phyloP scores from a whole-genome alignment of 352 stramenopile species.

The Pythium myriotylum region DNA sequence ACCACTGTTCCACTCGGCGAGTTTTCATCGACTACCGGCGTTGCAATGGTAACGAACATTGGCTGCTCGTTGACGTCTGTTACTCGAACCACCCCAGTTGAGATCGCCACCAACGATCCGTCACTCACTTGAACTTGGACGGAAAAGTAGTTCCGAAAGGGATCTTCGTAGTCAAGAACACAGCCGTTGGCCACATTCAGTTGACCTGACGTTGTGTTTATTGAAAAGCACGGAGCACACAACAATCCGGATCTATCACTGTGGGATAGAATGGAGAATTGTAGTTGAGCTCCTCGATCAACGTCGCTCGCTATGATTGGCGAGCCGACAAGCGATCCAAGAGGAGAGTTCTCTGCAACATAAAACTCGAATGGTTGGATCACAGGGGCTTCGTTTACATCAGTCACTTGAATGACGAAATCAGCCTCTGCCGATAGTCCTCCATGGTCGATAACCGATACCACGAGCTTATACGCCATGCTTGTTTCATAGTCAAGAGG shows the following conservation, averaged over 20 bases:
- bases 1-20: slow-evolving; percentile 23
- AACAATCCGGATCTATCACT: slow-evolving; percentile 9
- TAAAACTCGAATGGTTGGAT: slow-evolving; percentile 24
- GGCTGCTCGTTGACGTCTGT: slow-evolving; percentile 50
- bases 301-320: slow-evolving; percentile 27
- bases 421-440: slow-evolving; percentile 17
- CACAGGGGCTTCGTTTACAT: slow-evolving; percentile 31
- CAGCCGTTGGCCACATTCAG: slow-evolving; percentile 24
- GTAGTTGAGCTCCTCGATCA: slow-evolving; percentile 17
- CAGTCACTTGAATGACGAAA: slow-evolving; percentile 21
- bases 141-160: slow-evolving; percentile 13
- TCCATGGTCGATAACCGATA: slow-evolving; percentile 39
- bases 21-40: slow-evolving; percentile 26
- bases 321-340: slow-evolving; percentile 15
- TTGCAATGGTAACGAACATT: slow-evolving; percentile 13
- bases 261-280: slow-evolving; percentile 11
- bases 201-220: slow-evolving; percentile 27
- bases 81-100: slow-evolving; percentile 19
- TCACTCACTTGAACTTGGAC: slow-evolving; percentile 30
- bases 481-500: slow-evolving; percentile 23
- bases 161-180: slow-evolving; percentile 27
- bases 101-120: neutral
- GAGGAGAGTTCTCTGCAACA: slow-evolving; percentile 24
- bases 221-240: slow-evolving; percentile 16
- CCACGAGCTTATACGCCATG: slow-evolving; percentile 19